Evolutionary conservation across 2,329 filamentous ascomycete species (phyloP), one percentile per base, ranked within the genome.

Genomic region (Aspergillus candidus): DNA sequence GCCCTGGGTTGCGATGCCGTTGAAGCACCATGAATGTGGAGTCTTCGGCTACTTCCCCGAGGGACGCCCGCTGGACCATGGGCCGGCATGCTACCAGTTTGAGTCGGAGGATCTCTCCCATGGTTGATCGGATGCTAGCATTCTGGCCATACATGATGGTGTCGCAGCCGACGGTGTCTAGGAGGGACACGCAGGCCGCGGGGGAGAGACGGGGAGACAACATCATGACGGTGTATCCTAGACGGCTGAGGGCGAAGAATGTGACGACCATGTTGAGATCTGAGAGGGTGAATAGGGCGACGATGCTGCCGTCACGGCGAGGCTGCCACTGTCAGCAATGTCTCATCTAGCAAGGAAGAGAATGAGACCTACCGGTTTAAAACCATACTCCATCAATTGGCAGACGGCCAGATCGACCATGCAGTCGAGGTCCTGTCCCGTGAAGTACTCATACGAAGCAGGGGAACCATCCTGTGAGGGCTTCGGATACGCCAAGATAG

Each of bases 221-320:
- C 43, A 66, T 67, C 57, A 74, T 62, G 6, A 67, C 60, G 11
- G 63, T 68, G 43, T 69, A 72, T 18, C 71, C 71, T 4, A 73
- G 50, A n/a, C 70, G 61, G 43, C 65, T 69, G 7, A 74, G 56
- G 8, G 70, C 71, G 40, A 73, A 72, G 37, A 72, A 65, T 6
- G 66, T 64, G 41, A 72, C 49, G 6, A 71, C 59, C 57, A 68
- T 73, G 11, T 65, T 62, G 4, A 73, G 51, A 39, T 72, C 66
- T 0, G 71, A 72, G 10, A 59, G 53, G 0, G 67, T 67, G 31
- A 72, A 61, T 4, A 73, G 54, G 3, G 68, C 68, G 4, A 73
- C 58, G 3, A 64, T 52, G 4, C 44, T 42, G 32, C 46, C 39
- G 22, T 56, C 45, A 12, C 46, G 38, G 4, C 44, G 51, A 4